Evolutionary conservation across 768 basidiomycete species (phyloP), one percentile per base, ranked within the genome.

Genomic region (Agrocybe praecox): DNA sequence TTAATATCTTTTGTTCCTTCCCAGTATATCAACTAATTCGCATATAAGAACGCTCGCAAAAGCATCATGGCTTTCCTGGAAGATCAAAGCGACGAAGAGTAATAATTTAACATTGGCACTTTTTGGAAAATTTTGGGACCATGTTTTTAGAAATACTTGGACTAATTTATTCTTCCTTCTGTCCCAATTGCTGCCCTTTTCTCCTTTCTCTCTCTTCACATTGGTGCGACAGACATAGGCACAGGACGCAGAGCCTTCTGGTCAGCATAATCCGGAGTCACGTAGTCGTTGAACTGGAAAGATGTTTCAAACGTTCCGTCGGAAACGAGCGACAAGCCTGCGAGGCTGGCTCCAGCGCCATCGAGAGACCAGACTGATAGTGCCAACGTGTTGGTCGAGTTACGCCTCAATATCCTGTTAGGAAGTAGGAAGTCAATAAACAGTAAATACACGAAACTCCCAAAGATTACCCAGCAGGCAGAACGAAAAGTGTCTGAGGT

Each of bases 51-150:
- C 45, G 83, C 82, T 18, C 75, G 80, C 18, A 74, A 76, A 55
- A 88, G 84, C 56, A 90, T 92, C 49, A 82, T 81, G 76, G 87
- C 86, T 6, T 92, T 92, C 67, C 72, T 92, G 57, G 78, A 73
- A 36, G 87, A 89, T 62, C 87, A 91, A 64, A 90, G 63, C 45
- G 87, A 88, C 34, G 80, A 82, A 18, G 84, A 85, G 18, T 63
- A 29, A 53, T 21, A 21, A 6, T 48, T 32, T 29, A 4, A 17
- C 29, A 29, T 26, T 22, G 18, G 8, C 21, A 44, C n/a, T n/a
- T n/a, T n/a, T n/a, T n/a, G n/a, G n/a, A n/a, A n/a, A n/a, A n/a
- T 10, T 48, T 24, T 14, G 10, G 9, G 12, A 15, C 5, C 12
- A 51, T 42, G 10, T 12, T 26, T 46, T 53, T 19, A 17, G 17